Percentiles rank a stretch among this genome's conserved stretches.
Evolutionary conservation across 208 protist genomes (phyloP).

Genomic region (Trypanosoma platydactyli): DNA sequence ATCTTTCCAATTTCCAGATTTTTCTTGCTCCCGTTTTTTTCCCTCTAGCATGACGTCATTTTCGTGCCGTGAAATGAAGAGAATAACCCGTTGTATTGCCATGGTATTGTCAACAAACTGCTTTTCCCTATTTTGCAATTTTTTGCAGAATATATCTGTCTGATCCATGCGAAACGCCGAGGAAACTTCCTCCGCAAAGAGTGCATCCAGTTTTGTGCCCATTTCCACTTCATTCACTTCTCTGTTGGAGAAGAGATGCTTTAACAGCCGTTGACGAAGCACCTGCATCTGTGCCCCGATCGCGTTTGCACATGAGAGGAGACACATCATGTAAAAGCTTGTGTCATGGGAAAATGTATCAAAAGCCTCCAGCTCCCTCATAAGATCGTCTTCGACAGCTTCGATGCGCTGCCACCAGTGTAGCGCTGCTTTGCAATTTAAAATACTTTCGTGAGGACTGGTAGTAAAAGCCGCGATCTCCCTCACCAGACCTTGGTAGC

Average conservation of each 20-base stretch:
- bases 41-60: constrained; percentile 2
- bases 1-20: background rate
- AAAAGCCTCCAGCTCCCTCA: background rate
- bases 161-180: background rate
- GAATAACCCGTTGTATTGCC: background rate
- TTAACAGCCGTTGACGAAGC: constrained; percentile 18
- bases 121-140: background rate
- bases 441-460: no score
- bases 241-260: background rate
- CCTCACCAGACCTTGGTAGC: constrained; percentile 10
- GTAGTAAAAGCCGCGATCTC: background rate
- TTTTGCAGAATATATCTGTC: background rate
- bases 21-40: background rate
- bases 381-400: background rate
- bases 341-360: background rate
- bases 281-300: constrained; percentile 23
- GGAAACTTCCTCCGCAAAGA: no score
- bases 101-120: constrained; percentile 2
- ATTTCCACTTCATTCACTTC: no score
- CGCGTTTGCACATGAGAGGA: constrained; percentile 11
- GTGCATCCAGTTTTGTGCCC: no score
- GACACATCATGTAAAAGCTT: background rate
- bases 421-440: background rate
- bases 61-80: background rate
- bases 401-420: constrained; percentile 13